Evolutionary conservation across 2,329 filamentous ascomycete species (phyloP), one percentile per base, ranked within the genome.

Genomic region (Colletotrichum kahawae): DNA sequence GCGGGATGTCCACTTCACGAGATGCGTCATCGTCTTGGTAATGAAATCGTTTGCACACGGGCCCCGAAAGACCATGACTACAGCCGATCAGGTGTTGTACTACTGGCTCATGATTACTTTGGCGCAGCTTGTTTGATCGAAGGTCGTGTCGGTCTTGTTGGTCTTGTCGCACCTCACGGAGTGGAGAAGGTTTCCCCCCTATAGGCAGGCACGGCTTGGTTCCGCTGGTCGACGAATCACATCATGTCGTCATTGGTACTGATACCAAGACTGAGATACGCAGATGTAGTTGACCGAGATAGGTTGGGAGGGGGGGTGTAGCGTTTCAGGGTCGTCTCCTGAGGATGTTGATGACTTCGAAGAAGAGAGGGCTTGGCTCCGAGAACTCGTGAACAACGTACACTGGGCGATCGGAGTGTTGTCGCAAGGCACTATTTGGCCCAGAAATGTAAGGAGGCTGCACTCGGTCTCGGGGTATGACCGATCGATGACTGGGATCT

Each of bases 221-320:
- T 43, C 0, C 38, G 0, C 38, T 1, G 1, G 38, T n/a, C 18
- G n/a, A 43, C 0, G 18, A 1, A 43, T 43, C 0, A 18, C 38
- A 43, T n/a, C 38, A 43, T n/a, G 9, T 43, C 38, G 8, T 43
- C 38, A 18, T 43, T 43, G 38, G 38, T 43, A 43, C 18, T 43
- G 38, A n/a, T 10, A 43, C 1, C 38, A 8, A n/a, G 5, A 6
- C 38, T 0, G 9, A 43, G 38, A 3, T 43, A 43, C 9, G 0
- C 38, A 43, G 38, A 43, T 43, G 38, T n/a, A 0, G 38, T 4
- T 27, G 24, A 27, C 24, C 24, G 24, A 27, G 24, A 27, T 5
- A 27, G 24, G 4, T 27, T n/a, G n/a, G n/a, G 24, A 3, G 4
- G 24, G 24, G 5, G 24, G 24, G 24, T 27, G 24, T 27, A 27